Evolutionary conservation across 306 rosid species (phyloP).

Genomic region (Erythrophleum fordii): DNA sequence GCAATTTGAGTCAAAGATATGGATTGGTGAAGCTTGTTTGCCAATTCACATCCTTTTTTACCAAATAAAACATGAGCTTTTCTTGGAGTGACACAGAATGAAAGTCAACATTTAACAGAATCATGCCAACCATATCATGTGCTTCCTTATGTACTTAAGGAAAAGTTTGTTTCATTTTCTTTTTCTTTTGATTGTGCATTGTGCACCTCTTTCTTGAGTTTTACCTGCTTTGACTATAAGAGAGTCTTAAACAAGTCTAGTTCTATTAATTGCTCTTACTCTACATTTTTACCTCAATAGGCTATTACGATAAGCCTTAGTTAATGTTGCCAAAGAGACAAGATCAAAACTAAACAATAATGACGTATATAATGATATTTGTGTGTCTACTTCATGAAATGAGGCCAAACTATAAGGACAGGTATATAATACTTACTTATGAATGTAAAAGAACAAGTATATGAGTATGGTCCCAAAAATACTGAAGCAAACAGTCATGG

Average conservation of each 20-base stretch:
- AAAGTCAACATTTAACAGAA: constrained; percentile 46
- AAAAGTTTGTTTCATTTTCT: constrained; percentile 45
- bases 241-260: neutral
- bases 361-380: neutral
- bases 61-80: constrained; percentile 34
- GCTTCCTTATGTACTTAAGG: neutral
- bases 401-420: constrained; percentile 40
- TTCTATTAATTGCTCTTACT: constrained; percentile 9
- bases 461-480: constrained; percentile 46
- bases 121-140: constrained; percentile 40
- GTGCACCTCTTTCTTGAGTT: no score
- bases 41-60: constrained; percentile 33
- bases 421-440: constrained; percentile 12
- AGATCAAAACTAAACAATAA: constrained; percentile 5
- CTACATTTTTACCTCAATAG: no score
- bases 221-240: constrained; percentile 27
- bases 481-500: constrained; percentile 29
- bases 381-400: constrained; percentile 19
- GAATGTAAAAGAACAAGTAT: constrained; percentile 20
- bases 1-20: constrained; percentile 40
- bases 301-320: constrained; percentile 25
- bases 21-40: constrained; percentile 38
- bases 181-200: constrained; percentile 3
- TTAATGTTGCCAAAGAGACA: neutral
- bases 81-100: constrained; percentile 9